Evolutionary conservation across 257 asterid species (phyloP).

Genomic region (Nicotiana noctiflora): DNA sequence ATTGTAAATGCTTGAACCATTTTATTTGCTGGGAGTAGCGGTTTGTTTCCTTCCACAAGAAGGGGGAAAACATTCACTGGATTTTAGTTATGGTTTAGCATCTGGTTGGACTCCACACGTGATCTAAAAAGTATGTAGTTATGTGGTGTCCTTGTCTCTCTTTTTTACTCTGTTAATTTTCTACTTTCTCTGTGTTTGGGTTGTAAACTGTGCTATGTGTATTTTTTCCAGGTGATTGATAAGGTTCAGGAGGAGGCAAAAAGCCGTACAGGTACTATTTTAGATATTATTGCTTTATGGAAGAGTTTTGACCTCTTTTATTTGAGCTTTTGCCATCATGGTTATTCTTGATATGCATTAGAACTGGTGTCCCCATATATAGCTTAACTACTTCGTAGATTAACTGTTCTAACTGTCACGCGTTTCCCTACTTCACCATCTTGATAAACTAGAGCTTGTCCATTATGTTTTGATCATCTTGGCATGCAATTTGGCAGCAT

Average conservation of each 20-base stretch:
- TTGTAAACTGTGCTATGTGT: too few species aligned
- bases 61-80: too few species aligned
- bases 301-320: neutral
- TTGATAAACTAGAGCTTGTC: neutral
- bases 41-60: too few species aligned
- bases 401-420: neutral
- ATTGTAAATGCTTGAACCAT: too few species aligned
- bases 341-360: neutral
- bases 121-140: too few species aligned
- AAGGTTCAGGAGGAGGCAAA: conserved; percentile 61
- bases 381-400: neutral
- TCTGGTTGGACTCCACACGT: too few species aligned
- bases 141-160: too few species aligned
- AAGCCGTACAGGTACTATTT: conserved; percentile 39
- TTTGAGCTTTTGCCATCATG: neutral
- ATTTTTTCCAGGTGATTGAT: conserved; percentile 42
- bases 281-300: neutral
- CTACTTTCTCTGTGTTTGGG: too few species aligned
- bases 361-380: neutral
- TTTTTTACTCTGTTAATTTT: too few species aligned
- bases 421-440: neutral
- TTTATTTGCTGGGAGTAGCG: too few species aligned
- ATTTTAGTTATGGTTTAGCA: too few species aligned
- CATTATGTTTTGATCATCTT: neutral
- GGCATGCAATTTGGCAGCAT: too few species aligned